phyloP scores from a whole-genome alignment of 495 filamentous ascomycete species.

The Clavariopsis aquatica region DNA sequence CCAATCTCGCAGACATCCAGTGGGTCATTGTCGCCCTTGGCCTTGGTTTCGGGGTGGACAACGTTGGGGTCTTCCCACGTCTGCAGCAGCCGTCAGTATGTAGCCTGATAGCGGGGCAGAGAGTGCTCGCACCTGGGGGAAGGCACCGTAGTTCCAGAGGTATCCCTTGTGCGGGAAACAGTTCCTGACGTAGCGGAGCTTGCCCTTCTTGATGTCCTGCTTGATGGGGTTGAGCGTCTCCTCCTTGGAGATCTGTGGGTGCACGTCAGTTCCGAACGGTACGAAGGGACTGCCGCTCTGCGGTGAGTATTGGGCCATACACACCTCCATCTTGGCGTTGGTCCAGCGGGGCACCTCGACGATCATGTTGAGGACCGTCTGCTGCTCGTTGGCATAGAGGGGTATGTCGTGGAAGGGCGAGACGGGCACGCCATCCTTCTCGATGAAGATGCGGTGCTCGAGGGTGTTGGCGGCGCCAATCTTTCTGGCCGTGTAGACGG shows the following conservation, averaged over 20 bases:
- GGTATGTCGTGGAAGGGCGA: slow-evolving; percentile 99
- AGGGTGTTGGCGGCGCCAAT: slow-evolving; percentile 86
- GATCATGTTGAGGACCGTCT: slow-evolving; percentile 97
- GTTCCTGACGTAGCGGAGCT: slow-evolving; percentile 97
- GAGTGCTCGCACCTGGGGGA: slow-evolving; percentile 75
- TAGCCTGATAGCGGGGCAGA: slow-evolving; percentile 30
- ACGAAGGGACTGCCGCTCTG: too few species aligned
- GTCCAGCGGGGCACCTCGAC: slow-evolving; percentile 99
- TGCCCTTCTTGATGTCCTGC: slow-evolving; percentile 86
- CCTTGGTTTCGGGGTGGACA: slow-evolving; percentile 97
- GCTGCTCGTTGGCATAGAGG: slow-evolving; percentile 89
- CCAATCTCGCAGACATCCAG: slow-evolving; percentile 99
- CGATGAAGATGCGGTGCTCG: slow-evolving; percentile 95
- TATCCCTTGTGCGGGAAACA: slow-evolving; percentile 99
- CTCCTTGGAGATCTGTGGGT: slow-evolving; percentile 85
- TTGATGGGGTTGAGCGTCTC: slow-evolving; percentile 97
- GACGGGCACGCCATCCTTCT: slow-evolving; percentile 91
- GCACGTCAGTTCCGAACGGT: slow-evolving; percentile 23
- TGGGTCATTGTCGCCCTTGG: slow-evolving; percentile 99
- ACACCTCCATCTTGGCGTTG: slow-evolving; percentile 97
- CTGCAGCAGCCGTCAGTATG: slow-evolving; percentile 50
- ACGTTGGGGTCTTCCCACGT: slow-evolving; percentile 99
- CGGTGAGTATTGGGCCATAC: slow-evolving; percentile 21
- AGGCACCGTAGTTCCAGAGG: slow-evolving; percentile 99
- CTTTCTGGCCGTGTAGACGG: slow-evolving; percentile 73